These are phyloP conservation scores for Pouteria campechiana DNA, from an alignment of 179 eudicot genomes.

Conservation along the genomic window DNA sequence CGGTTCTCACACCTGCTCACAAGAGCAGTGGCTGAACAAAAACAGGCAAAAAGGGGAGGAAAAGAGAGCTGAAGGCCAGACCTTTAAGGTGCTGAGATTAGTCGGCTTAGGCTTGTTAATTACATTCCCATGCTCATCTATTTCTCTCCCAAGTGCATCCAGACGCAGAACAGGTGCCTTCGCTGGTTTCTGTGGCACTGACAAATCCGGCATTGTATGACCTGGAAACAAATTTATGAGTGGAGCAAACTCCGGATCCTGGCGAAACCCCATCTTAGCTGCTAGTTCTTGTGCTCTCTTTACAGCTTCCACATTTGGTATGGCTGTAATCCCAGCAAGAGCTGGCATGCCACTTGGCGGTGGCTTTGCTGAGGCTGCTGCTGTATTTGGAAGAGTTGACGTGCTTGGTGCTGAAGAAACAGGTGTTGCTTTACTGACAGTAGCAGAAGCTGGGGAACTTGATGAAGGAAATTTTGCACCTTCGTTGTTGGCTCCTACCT, in stretches of 20 bases:
- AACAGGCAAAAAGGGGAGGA: neutral
- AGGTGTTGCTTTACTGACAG: too few relatives aligned
- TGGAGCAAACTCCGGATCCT: slow-evolving; percentile 91
- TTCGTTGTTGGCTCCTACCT: slow-evolving; percentile 31
- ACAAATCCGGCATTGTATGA: slow-evolving; percentile 57
- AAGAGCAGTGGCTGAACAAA: too few relatives aligned
- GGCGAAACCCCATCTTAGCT: slow-evolving; percentile 89
- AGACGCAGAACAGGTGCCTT: slow-evolving; percentile 92
- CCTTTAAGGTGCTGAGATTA: slow-evolving; percentile 90
- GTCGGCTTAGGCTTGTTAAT: slow-evolving; percentile 60
- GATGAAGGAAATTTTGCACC: slow-evolving; percentile 21
- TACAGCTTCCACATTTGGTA: slow-evolving; percentile 73
- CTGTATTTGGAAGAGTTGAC: slow-evolving; percentile 18
- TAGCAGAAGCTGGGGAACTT: slow-evolving; percentile 19
- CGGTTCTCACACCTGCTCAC: too few relatives aligned
- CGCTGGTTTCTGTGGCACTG: slow-evolving; percentile 72
- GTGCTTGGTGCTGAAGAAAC: slow-evolving; percentile 7
- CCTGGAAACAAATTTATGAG: slow-evolving; percentile 82
- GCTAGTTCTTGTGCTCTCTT: slow-evolving; percentile 86
- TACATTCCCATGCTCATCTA: slow-evolving; percentile 94
- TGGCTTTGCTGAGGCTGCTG: slow-evolving; percentile 21
- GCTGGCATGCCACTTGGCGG: slow-evolving; percentile 38
- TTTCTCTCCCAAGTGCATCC: slow-evolving; percentile 88
- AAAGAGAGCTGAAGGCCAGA: slow-evolving; percentile 9
- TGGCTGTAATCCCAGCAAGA: slow-evolving; percentile 29